Base-by-base conservation (phyloP, 1,284 basidiomycete genomes). In the Trametes versicolor region DNA sequence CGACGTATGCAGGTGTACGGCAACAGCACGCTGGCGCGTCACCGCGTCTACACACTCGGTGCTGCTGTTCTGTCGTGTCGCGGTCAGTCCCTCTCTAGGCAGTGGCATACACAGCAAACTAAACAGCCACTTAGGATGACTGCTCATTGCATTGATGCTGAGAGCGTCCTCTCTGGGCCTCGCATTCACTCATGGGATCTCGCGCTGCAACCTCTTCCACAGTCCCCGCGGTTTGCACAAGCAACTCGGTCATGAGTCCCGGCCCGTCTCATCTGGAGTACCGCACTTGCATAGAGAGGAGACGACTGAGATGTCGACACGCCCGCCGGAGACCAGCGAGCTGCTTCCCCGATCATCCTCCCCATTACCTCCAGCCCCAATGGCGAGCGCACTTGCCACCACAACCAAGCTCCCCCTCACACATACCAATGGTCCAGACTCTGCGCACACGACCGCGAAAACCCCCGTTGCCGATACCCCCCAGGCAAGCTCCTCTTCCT, bases 91-190 rank as follows among this genome's bases (percentile, higher is more conserved):
- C 48, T 17, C n/a, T 25, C 5, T 51, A 15, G n/a, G 23, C 25
- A 55, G 59, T 17, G 13, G 32, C 23, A 37, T 47, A 34, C 47
- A 27, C 13, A 9, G 47, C 43, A 23, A 47, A 27, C 60, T 51
- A n/a, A 52, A 55, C 62, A 49, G 51, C 48, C 37, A 21, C 34
- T 1, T 71, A 91, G 90, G 85, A 92, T 93, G 91, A 89, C 84
- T 88, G 87, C 81, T 82, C 82, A 83, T 81, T 80, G 77, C 73
- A 79, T 91, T 88, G 84, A 93, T 93, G 91, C 86, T 91, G 80
- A 87, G 86, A 87, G 90, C 85, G 86, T 90, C 88, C 85, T 87
- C 85, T 83, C 84, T 83, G 85, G 87, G 86, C 85, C 84, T 85
- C 82, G 76, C 68, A 77, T 74, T 72, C 68, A 73, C 68, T 66